Percentiles rank a stretch among this genome's conserved stretches.
Evolutionary conservation across 257 asterid species (phyloP).

Genomic region (Anisodus tanguticus): DNA sequence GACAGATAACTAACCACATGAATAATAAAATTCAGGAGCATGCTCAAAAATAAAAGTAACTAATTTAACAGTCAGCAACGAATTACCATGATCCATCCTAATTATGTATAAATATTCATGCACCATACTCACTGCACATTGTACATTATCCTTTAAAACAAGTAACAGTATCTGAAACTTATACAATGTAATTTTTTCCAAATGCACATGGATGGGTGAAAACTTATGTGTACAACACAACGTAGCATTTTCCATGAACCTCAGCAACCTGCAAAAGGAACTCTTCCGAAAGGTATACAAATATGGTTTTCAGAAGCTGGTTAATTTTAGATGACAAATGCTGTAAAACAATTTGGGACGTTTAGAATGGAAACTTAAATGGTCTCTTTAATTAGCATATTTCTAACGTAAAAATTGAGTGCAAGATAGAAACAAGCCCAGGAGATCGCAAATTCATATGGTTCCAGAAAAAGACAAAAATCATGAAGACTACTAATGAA

Average conservation of each 20-base stretch:
- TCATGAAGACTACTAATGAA: neutral
- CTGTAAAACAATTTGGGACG: neutral
- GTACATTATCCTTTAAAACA: neutral
- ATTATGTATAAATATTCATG: constrained; percentile 8
- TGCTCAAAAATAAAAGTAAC: neutral
- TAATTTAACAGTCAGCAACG: neutral
- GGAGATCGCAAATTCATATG: neutral
- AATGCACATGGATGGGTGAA: neutral
- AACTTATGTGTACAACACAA: neutral
- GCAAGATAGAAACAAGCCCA: constrained; percentile 3
- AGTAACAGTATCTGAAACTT: neutral
- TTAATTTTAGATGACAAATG: neutral
- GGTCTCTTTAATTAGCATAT: neutral
- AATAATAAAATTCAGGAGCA: neutral
- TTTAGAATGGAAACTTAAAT: neutral
- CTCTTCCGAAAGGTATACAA: neutral
- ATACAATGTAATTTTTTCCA: neutral
- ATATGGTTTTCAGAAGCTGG: constrained; percentile 6
- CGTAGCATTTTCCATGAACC: constrained; percentile 2
- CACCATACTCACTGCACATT: neutral
- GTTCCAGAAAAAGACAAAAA: constrained; percentile 3
- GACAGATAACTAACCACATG: neutral
- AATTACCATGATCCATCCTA: neutral
- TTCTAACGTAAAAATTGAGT: neutral
- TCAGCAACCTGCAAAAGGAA: constrained; percentile 3